Conservation (phyloP, 1,284 basidiomycete species). For the Inonotus hispidus region DNA sequence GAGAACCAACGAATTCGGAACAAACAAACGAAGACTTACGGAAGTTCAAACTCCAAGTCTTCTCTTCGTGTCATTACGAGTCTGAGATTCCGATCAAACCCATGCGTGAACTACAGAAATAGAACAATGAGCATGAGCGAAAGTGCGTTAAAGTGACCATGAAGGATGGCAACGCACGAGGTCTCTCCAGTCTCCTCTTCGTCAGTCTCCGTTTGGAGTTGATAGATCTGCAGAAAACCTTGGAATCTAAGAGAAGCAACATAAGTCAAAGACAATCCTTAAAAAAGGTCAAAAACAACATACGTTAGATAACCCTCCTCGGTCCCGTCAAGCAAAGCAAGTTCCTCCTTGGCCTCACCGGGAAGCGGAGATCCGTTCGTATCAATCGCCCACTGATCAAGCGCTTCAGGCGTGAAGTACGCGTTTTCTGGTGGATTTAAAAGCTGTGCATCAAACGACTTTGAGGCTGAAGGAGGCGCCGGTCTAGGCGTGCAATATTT, state of each 20-base stretch:
- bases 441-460: conserved; percentile 26
- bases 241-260: conserved; percentile 45
- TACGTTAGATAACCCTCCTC: conserved; percentile 70
- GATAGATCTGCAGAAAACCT: conserved; percentile 75
- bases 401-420: conserved; percentile 48
- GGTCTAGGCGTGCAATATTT: conserved; percentile 62
- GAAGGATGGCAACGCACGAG: conserved; percentile 41
- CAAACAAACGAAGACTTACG: neutral
- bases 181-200: conserved; percentile 81
- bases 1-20: neutral
- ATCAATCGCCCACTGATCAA: conserved; percentile 70
- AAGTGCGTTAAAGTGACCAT: conserved; percentile 11
- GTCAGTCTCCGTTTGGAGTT: conserved; percentile 74
- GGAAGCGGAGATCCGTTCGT: conserved; percentile 73
- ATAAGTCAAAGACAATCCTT: neutral
- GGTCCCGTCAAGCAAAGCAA: conserved; percentile 70
- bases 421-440: conserved; percentile 51
- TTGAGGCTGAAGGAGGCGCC: conserved; percentile 17
- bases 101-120: conserved; percentile 53
- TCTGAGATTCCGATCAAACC: conserved; percentile 61
- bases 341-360: conserved; percentile 69
- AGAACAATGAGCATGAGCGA: neutral
- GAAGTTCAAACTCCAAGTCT: conserved; percentile 31
- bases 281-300: conserved; percentile 26
- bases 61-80: conserved; percentile 56